Evolutionary conservation across 768 basidiomycete genomes (phyloP).

Genomic region (Leccinum obscurum): DNA sequence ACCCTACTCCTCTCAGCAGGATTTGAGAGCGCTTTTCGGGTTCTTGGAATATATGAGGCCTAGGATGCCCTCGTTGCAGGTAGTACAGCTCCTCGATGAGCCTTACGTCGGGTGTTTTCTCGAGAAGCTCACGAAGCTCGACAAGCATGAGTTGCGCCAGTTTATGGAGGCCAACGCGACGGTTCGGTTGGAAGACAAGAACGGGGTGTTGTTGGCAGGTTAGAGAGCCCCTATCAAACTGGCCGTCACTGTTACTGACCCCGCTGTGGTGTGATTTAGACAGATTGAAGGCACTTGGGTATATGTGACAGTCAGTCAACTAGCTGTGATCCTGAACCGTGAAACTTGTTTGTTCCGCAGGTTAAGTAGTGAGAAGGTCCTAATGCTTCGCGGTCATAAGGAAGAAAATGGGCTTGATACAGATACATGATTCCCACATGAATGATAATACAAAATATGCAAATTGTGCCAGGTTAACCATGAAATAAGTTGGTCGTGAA

Average conservation of each 20-base stretch:
- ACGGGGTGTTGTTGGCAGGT: conserved; percentile 26
- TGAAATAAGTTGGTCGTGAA: conserved; percentile 19
- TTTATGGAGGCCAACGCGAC: background rate
- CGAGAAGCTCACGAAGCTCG: conserved; percentile 15
- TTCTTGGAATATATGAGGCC: conserved; percentile 13
- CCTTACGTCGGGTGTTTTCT: conserved; percentile 19
- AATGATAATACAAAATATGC: conserved; percentile 35
- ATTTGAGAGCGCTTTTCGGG: conserved; percentile 13
- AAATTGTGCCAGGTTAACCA: conserved; percentile 20
- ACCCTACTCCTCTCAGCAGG: background rate
- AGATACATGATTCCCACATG: conserved; percentile 22
- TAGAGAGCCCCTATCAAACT: background rate
- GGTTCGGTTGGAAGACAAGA: conserved; percentile 27
- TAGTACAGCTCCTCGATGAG: conserved; percentile 22
- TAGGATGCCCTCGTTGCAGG: conserved; percentile 19
- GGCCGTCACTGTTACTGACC: background rate
- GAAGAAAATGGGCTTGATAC: conserved; percentile 12
- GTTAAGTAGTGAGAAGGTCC: no score
- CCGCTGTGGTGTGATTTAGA: conserved; percentile 10
- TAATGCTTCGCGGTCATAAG: background rate
- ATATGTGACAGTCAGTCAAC: background rate
- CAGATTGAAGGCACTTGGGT: conserved; percentile 10
- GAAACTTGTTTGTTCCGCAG: background rate
- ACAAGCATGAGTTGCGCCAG: conserved; percentile 10
- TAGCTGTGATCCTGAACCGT: background rate